phyloP scores from a whole-genome alignment of 345 rosid genomes.

The Gossypium sturtianum region DNA sequence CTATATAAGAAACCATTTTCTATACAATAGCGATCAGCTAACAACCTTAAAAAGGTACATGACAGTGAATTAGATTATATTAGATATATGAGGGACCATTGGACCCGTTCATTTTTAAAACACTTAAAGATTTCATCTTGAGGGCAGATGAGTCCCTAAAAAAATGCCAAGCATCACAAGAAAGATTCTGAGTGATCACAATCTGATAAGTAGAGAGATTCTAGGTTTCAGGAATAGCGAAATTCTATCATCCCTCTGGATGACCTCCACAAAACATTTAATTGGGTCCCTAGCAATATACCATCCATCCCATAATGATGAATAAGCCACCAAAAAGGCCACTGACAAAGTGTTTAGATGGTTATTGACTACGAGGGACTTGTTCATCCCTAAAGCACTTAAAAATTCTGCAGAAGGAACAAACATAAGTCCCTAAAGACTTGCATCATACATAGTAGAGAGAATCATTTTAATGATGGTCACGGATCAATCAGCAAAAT shows the following conservation, averaged over 20 bases:
- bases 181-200: not conserved
- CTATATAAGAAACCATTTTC: not conserved
- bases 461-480: no score
- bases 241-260: not conserved
- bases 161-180: no score
- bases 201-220: not conserved
- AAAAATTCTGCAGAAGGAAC: not conserved
- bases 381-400: slow-evolving; percentile 9
- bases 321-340: not conserved
- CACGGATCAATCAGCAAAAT: no score
- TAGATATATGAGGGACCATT: not conserved
- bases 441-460: no score
- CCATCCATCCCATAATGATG: not conserved
- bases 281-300: not conserved
- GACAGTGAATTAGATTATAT: not conserved
- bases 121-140: not conserved
- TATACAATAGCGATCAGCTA: not conserved
- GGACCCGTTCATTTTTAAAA: slow-evolving; percentile 11
- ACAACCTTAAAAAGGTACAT: not conserved
- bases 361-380: not conserved
- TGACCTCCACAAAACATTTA: not conserved
- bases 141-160: not conserved
- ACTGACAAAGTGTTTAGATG: not conserved
- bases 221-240: not conserved
- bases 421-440: no score